Conservation (phyloP, 75 land plant genomes). For the Pinus tabuliformis region DNA sequence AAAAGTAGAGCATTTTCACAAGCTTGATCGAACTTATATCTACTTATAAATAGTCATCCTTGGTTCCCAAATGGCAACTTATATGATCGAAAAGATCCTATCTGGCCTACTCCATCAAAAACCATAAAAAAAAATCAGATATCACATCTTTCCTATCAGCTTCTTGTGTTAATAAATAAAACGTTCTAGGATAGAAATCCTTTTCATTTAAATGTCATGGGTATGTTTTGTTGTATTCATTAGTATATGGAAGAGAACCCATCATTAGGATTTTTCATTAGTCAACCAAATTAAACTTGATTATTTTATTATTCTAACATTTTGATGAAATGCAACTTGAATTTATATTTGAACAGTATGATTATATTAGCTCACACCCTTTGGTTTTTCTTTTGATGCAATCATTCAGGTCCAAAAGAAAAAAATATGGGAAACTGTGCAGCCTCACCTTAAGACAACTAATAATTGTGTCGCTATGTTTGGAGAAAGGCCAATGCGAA, state of each 20-base stretch:
- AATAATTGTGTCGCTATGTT: conserved; percentile 50
- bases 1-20: too few relatives aligned
- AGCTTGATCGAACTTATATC: too few relatives aligned
- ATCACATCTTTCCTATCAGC: background rate
- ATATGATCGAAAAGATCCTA: too few relatives aligned
- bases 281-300: background rate
- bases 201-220: too few relatives aligned
- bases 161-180: too few relatives aligned
- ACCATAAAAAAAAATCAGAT: background rate
- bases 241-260: too few relatives aligned
- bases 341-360: background rate
- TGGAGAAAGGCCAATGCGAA: conserved; percentile 65
- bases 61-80: too few relatives aligned
- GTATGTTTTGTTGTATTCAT: too few relatives aligned
- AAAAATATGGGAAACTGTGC: conserved; percentile 86
- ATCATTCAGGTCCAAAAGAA: conserved; percentile 77
- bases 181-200: too few relatives aligned
- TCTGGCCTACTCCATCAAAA: background rate
- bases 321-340: background rate
- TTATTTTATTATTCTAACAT: background rate
- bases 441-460: conserved; percentile 85
- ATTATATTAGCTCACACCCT: too few relatives aligned
- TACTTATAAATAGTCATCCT: too few relatives aligned
- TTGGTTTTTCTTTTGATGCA: background rate
- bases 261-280: background rate